Conservation (phyloP, 2,329 filamentous ascomycete genomes). For the Neoarthrinium moseri region DNA sequence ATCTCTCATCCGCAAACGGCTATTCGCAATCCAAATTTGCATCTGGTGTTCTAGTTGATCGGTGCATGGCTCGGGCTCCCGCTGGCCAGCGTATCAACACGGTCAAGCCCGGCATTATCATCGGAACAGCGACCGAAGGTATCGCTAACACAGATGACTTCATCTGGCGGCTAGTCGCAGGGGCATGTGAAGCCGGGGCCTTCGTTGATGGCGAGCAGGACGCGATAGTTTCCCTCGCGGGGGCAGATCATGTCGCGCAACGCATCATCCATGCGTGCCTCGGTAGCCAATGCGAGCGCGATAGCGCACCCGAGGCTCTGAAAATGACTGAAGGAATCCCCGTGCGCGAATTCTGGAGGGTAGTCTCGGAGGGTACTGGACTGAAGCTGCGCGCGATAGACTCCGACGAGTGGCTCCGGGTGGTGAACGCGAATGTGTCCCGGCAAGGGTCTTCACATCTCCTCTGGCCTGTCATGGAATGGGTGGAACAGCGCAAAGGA, state of each 20-base stretch:
- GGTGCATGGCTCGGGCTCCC: neutral
- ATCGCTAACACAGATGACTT: slow-evolving; percentile 3
- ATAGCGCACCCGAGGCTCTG: neutral
- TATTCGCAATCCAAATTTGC: slow-evolving; percentile 7
- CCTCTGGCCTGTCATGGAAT: slow-evolving; percentile 3
- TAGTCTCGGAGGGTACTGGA: neutral
- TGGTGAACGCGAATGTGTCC: neutral
- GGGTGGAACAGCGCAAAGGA: slow-evolving; percentile 3
- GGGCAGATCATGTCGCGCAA: neutral
- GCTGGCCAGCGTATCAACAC: neutral
- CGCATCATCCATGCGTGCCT: slow-evolving; percentile 2
- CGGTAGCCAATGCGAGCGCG: neutral
- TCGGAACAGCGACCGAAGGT: slow-evolving; percentile 3
- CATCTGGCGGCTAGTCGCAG: slow-evolving; percentile 3
- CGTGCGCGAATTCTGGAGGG: neutral
- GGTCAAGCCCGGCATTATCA: slow-evolving; percentile 3
- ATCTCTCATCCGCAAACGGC: neutral
- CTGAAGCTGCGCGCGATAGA: neutral
- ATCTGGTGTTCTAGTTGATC: neutral
- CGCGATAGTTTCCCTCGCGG: neutral
- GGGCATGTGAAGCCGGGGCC: neutral
- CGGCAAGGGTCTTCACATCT: neutral
- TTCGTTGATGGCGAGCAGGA: slow-evolving; percentile 1
- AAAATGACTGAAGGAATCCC: neutral
- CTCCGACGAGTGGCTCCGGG: neutral